Percentiles rank a stretch among this genome's conserved stretches.
phyloP scores from a whole-genome alignment of 2,329 filamentous ascomycete genomes.

The Pseudogymnoascus sp. region DNA sequence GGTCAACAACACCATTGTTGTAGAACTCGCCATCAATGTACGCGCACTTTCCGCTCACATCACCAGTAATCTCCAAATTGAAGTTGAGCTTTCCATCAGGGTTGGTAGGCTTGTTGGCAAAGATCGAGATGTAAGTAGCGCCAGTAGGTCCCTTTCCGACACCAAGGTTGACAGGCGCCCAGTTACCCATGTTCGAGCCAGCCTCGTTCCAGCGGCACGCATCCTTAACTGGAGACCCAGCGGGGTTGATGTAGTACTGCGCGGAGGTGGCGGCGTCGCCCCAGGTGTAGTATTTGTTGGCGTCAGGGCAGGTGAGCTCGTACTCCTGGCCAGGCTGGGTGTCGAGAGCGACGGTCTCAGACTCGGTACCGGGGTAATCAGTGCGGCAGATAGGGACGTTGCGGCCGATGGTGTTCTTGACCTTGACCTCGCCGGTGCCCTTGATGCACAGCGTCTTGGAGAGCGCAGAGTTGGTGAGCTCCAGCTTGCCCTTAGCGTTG shows the following conservation, averaged over 20 bases:
- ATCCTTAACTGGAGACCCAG: conserved; percentile 55
- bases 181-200: conserved; percentile 62
- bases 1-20: conserved; percentile 20
- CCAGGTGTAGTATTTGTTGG: conserved; percentile 69
- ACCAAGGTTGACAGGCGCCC: conserved; percentile 77
- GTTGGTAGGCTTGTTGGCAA: conserved; percentile 74
- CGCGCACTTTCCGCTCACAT: conserved; percentile 22
- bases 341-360: conserved; percentile 71
- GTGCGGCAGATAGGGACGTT: conserved; percentile 79
- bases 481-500: conserved; percentile 61
- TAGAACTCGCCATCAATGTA: conserved; percentile 25
- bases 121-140: conserved; percentile 71
- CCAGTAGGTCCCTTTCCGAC: conserved; percentile 59
- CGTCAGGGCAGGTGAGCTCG: conserved; percentile 67
- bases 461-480: conserved; percentile 61
- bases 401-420: conserved; percentile 64
- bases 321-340: conserved; percentile 50
- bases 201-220: conserved; percentile 70
- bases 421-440: conserved; percentile 58
- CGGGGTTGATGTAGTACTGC: conserved; percentile 94
- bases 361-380: conserved; percentile 89
- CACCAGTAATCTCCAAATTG: conserved; percentile 68
- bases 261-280: conserved; percentile 67
- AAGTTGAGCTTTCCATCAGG: conserved; percentile 58
- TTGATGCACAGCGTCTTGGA: conserved; percentile 63